Evolutionary conservation across 163 green algal species (phyloP).

Genomic region (Dunaliella salina): DNA sequence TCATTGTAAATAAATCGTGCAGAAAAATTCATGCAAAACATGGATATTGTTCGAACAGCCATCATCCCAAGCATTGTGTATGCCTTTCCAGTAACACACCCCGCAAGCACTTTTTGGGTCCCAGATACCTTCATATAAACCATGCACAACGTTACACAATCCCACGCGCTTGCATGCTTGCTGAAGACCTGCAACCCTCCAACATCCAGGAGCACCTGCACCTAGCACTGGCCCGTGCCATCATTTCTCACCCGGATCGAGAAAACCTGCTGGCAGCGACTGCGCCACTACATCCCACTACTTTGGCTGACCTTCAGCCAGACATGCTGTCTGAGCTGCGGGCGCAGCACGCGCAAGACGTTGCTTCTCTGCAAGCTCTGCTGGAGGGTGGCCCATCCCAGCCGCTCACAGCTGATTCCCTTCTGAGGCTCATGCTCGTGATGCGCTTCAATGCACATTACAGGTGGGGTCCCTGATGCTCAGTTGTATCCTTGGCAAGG

Average conservation of each 20-base stretch:
- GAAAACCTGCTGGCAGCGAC: background rate
- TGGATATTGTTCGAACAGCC: no score
- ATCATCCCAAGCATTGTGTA: no score
- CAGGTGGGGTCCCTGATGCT: background rate
- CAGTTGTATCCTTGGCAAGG: background rate
- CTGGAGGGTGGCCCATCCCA: background rate
- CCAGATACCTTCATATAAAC: background rate
- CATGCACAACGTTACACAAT: background rate
- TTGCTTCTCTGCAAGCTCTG: background rate
- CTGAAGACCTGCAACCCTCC: no score
- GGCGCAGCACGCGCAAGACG: background rate
- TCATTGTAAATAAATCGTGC: background rate
- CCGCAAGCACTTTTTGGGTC: no score
- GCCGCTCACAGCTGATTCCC: background rate
- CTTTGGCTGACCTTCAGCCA: background rate
- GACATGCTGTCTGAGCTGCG: background rate
- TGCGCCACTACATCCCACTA: background rate
- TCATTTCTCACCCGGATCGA: background rate
- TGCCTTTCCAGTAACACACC: no score
- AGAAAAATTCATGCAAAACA: background rate
- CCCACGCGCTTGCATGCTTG: background rate
- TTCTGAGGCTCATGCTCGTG: slow-evolving; percentile 2
- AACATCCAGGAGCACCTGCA: slow-evolving; percentile 5
- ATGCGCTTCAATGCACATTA: slow-evolving; percentile 9
- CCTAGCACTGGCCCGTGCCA: background rate